Conservation (phyloP, 257 asterid genomes). For the Solanum ahanhuiri region DNA sequence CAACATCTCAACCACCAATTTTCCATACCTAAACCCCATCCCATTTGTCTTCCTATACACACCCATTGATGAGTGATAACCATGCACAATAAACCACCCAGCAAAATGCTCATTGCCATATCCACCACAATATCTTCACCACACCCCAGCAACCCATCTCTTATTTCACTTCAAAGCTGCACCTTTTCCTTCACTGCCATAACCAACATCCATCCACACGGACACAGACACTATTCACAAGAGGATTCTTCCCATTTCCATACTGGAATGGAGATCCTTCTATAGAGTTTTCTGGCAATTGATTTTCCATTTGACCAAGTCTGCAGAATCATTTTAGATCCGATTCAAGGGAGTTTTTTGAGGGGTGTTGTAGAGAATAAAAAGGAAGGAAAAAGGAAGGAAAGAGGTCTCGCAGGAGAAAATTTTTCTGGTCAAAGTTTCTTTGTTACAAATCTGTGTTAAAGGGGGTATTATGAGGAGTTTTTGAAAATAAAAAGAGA, state of each 20-base stretch:
- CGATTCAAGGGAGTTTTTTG: background rate
- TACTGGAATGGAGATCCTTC: background rate
- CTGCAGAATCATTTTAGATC: background rate
- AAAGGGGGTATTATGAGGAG: background rate
- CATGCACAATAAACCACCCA: background rate
- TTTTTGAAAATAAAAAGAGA: background rate
- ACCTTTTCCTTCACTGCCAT: background rate
- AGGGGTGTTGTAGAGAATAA: background rate
- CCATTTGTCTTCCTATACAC: background rate
- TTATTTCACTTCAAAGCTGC: background rate
- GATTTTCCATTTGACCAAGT: background rate
- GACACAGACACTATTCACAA: background rate
- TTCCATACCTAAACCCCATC: background rate
- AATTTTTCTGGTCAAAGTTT: background rate
- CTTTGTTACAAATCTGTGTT: background rate
- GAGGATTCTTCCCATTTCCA: background rate
- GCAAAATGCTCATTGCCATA: background rate
- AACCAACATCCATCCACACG: background rate
- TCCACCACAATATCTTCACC: background rate
- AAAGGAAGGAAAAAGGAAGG: background rate
- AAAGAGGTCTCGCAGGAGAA: background rate
- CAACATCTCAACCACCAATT: background rate
- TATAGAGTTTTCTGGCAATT: background rate
- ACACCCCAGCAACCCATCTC: background rate
- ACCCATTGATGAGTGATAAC: background rate